phyloP scores from a whole-genome alignment of 352 stramenopile species.

The Globisporangium radiosum region DNA sequence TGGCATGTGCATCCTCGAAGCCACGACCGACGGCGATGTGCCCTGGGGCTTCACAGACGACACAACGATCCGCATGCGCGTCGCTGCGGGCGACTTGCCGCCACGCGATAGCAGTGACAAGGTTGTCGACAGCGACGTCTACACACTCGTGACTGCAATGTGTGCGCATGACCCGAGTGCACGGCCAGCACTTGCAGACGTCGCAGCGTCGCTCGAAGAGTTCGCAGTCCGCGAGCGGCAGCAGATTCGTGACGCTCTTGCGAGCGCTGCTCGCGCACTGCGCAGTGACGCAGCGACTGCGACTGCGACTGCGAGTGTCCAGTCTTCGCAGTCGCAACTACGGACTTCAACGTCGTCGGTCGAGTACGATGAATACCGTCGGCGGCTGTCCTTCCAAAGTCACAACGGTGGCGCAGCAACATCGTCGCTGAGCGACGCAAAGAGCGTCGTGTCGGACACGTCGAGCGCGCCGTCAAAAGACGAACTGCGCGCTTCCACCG shows the following conservation, averaged over 20 bases:
- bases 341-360: neutral
- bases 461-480: conserved; percentile 7
- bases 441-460: conserved; percentile 5
- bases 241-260: neutral
- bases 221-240: neutral
- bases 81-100: conserved; percentile 37
- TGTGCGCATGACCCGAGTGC: conserved; percentile 31
- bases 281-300: neutral
- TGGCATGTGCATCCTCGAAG: conserved; percentile 61
- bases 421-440: conserved; percentile 5
- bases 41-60: conserved; percentile 54
- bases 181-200: neutral
- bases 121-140: conserved; percentile 31
- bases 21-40: conserved; percentile 37
- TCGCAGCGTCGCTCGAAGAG: neutral
- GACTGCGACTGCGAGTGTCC: neutral
- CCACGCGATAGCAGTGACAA: conserved; percentile 17
- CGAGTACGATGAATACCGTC: conserved; percentile 15
- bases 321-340: neutral
- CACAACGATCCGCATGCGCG: conserved; percentile 26
- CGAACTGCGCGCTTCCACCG: conserved; percentile 5
- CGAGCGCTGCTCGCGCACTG: neutral
- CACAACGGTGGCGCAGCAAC: neutral
- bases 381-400: conserved; percentile 13
- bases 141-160: conserved; percentile 47